phyloP scores from a whole-genome alignment of 2,329 filamentous ascomycete species.

The Anthostomella pinea region DNA sequence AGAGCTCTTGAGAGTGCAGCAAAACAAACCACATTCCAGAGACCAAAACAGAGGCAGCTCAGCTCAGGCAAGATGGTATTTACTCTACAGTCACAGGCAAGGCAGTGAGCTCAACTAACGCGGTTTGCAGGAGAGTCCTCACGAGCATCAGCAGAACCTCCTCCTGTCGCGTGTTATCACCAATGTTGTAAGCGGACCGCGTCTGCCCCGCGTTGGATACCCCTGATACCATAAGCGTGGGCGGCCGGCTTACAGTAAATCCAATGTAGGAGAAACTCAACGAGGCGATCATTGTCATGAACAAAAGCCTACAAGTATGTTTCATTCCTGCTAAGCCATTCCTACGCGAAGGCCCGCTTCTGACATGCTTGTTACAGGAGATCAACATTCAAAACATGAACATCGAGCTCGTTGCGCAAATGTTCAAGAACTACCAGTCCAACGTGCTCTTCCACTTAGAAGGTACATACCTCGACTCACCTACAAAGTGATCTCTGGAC shows the following conservation, averaged over 20 bases:
- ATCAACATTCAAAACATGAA: slow-evolving; percentile 99
- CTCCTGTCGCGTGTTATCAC: slow-evolving; percentile 93
- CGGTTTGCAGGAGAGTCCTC: slow-evolving; percentile 75
- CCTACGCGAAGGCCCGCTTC: background rate
- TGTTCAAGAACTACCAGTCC: slow-evolving; percentile 99
- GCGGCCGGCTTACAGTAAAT: slow-evolving; percentile 8
- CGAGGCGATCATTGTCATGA: slow-evolving; percentile 87
- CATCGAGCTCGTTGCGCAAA: slow-evolving; percentile 93
- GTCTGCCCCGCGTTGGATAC: too few species aligned
- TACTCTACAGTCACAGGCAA: background rate
- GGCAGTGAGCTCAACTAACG: slow-evolving; percentile 8
- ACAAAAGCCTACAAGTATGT: slow-evolving; percentile 79
- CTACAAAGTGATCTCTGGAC: background rate
- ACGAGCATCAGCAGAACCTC: slow-evolving; percentile 95
- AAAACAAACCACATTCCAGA: slow-evolving; percentile 1
- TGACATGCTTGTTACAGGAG: slow-evolving; percentile 55
- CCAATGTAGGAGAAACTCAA: slow-evolving; percentile 90
- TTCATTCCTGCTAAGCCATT: background rate
- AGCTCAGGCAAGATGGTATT: slow-evolving; percentile 25
- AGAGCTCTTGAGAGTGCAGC: background rate
- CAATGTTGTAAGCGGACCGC: slow-evolving; percentile 73
- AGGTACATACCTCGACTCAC: slow-evolving; percentile 54
- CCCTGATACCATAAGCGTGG: too few species aligned
- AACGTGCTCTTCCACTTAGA: slow-evolving; percentile 97
- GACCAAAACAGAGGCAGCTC: too few species aligned